Conservation (phyloP, 2,329 filamentous ascomycete species). For the Claviceps citrina region DNA sequence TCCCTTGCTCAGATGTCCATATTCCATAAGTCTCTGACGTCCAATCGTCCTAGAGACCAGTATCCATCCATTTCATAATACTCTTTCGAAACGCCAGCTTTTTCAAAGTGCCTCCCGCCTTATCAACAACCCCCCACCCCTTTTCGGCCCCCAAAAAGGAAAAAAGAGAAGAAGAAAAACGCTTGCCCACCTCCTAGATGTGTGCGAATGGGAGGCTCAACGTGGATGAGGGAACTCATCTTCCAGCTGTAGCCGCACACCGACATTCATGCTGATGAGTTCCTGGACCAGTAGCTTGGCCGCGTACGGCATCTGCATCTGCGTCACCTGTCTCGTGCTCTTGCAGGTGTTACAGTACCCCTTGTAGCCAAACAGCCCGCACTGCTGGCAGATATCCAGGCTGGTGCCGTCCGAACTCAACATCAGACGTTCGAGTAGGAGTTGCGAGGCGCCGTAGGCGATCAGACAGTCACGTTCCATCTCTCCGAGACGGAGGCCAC, state of each 20-base stretch:
- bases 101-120: too few relatives aligned
- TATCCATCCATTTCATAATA: too few relatives aligned
- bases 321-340: slow-evolving; percentile 66
- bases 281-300: slow-evolving; percentile 94
- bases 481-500: slow-evolving; percentile 84
- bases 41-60: too few relatives aligned
- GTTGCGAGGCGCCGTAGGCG: slow-evolving; percentile 85
- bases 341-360: slow-evolving; percentile 91
- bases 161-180: too few relatives aligned
- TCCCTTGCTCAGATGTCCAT: too few relatives aligned
- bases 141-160: too few relatives aligned
- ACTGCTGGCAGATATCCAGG: slow-evolving; percentile 86
- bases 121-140: too few relatives aligned
- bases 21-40: too few relatives aligned
- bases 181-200: too few relatives aligned
- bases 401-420: slow-evolving; percentile 78
- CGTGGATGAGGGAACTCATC: slow-evolving; percentile 73
- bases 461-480: slow-evolving; percentile 99
- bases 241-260: slow-evolving; percentile 73
- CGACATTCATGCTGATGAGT: slow-evolving; percentile 96
- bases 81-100: too few relatives aligned
- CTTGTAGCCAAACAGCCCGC: slow-evolving; percentile 88
- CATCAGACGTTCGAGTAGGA: slow-evolving; percentile 89
- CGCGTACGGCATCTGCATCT: slow-evolving; percentile 95
- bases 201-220: background rate